phyloP scores from a whole-genome alignment of 2,329 filamentous ascomycete genomes.

The Phialophora tarda region DNA sequence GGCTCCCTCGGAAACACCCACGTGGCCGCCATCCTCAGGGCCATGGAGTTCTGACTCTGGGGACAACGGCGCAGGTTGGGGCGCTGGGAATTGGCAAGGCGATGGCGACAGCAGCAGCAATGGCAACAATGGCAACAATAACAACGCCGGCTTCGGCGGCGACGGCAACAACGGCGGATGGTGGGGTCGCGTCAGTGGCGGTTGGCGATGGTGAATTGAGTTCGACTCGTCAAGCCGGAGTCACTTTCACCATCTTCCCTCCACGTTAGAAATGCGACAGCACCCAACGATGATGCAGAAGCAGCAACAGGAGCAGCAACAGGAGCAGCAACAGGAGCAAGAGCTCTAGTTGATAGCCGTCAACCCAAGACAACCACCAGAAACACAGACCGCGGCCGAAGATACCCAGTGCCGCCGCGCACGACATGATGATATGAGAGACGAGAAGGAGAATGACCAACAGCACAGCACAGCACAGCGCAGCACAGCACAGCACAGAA shows the following conservation, averaged over 20 bases:
- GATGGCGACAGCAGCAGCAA: not conserved
- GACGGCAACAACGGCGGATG: conserved; percentile 4
- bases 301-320: too few species aligned
- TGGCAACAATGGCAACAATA: too few species aligned
- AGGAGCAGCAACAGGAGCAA: too few species aligned
- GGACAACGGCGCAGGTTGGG: not conserved
- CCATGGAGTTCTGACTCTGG: not conserved
- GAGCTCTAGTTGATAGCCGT: too few species aligned
- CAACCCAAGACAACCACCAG: too few species aligned
- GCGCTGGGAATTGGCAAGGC: not conserved
- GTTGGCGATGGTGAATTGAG: not conserved
- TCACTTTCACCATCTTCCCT: too few species aligned
- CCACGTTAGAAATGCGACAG: too few species aligned
- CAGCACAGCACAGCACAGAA: not conserved
- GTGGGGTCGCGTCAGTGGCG: not conserved
- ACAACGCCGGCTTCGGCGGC: not conserved
- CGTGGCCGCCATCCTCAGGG: not conserved
- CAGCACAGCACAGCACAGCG: not conserved
- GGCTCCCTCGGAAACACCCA: not conserved
- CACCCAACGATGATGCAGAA: too few species aligned
- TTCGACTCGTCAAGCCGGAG: too few species aligned
- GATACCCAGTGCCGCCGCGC: too few species aligned
- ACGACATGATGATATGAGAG: too few species aligned
- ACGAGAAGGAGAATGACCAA: not conserved
- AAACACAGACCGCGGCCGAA: too few species aligned